Percentiles rank a stretch among this genome's conserved stretches.
phyloP scores from a whole-genome alignment of 2,329 filamentous ascomycete genomes.

The Chlorencoelia australis region DNA sequence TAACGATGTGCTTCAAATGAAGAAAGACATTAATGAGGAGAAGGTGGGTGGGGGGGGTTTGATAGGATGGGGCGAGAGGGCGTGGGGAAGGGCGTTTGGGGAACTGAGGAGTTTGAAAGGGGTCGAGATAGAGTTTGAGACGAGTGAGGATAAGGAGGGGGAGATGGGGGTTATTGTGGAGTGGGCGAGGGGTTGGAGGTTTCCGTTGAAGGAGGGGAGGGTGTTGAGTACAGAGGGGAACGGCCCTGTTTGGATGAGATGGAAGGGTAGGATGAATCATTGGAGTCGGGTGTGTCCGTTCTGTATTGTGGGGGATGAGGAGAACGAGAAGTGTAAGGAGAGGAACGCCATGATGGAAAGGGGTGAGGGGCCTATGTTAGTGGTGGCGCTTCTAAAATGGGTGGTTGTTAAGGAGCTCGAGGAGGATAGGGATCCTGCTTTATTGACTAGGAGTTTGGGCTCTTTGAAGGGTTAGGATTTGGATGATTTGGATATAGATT shows the following conservation, averaged over 20 bases:
- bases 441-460: too few species aligned
- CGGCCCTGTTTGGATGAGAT: background rate
- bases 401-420: too few species aligned
- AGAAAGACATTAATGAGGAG: conserved; percentile 3
- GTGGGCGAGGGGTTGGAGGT: conserved; percentile 17
- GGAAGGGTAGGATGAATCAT: background rate
- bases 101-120: conserved; percentile 10
- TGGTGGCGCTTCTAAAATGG: conserved; percentile 1
- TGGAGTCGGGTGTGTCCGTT: conserved; percentile 1
- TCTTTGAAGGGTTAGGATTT: too few species aligned
- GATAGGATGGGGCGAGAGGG: conserved; percentile 1
- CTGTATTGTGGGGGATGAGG: background rate
- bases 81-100: conserved; percentile 17
- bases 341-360: background rate
- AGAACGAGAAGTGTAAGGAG: background rate
- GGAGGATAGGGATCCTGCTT: too few species aligned
- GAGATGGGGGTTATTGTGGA: conserved; percentile 17
- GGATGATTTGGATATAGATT: too few species aligned
- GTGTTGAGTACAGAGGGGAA: conserved; percentile 12
- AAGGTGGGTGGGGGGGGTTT: background rate
- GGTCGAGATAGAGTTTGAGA: conserved; percentile 20
- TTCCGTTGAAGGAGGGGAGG: conserved; percentile 10
- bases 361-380: conserved; percentile 1
- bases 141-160: conserved; percentile 16
- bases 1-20: conserved; percentile 5